Evolutionary conservation across 75 land plant species (phyloP), one percentile per base, ranked within the genome.

Genomic region (Adiantum capillusveneris): DNA sequence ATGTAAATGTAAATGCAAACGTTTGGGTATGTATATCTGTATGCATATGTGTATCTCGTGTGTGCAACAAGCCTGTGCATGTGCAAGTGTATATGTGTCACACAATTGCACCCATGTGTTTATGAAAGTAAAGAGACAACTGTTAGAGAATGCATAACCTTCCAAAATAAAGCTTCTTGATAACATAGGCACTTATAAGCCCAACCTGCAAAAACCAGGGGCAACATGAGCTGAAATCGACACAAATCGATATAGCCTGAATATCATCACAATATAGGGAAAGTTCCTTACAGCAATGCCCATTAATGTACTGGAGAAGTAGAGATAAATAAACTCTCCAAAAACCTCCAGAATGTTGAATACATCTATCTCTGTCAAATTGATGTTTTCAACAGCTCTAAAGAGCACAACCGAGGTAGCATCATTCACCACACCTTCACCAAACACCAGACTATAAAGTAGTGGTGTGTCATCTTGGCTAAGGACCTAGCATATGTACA

Each of bases 371-470:
- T 26, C 27, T 21, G 57, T 11, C n/a, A 65, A 50, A 25, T 59
- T 57, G 22, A 58, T 56, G 9, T 53, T 72, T 66, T 72, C 70
- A 59, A 72, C 45, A 19, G 75, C 62, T 44, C 75, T 45, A 44
- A 72, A 72, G 31, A 72, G 64, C 26, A 72, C 75, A 54, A 72
- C 70, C 5, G 70, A 72, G 14, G 75, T 72, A 2, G 75, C 75
- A 53, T 66, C 75, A 44, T 72, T 72, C 48, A 72, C 75, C 24
- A 72, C 75, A 27, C 75, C 75, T 54, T 72, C 75, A 19, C 75
- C 75, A 9, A 72, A 72, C 11, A 72, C 75, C 34, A 72, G 59
- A 66, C 70, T 72, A 49, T 72, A 72, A 21, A 72, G 54, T 44
- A 72, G 31, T n/a, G 75, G 75, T 25, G 75, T 72, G 39, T 65